These are phyloP conservation scores for Trametes pubescens DNA, from an alignment of 1,284 basidiomycete species.

Conservation along the genomic window DNA sequence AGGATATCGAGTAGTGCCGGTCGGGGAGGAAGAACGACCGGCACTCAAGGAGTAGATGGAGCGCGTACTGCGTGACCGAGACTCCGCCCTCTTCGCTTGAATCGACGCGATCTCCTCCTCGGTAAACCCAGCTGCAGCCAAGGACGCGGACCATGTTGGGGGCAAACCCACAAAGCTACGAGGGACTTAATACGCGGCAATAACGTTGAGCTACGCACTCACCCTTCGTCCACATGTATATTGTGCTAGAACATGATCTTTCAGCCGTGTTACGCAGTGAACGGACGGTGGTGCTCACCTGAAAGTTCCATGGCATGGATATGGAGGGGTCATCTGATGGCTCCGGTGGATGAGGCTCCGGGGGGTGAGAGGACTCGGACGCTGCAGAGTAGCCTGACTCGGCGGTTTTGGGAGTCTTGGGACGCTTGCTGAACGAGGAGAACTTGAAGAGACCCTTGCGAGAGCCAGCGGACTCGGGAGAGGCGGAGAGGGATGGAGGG, in stretches of 20 bases:
- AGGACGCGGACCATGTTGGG: slow-evolving; percentile 71
- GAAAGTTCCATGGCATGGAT: slow-evolving; percentile 77
- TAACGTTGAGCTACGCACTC: slow-evolving; percentile 42
- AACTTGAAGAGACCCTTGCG: slow-evolving; percentile 61
- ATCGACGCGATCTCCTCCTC: slow-evolving; percentile 74
- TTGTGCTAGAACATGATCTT: slow-evolving; percentile 61
- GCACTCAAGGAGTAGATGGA: slow-evolving; percentile 40
- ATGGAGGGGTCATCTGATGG: slow-evolving; percentile 65
- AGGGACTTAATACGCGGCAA: slow-evolving; percentile 17
- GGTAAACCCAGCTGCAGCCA: slow-evolving; percentile 66
- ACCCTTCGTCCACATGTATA: slow-evolving; percentile 82
- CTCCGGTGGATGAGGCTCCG: too few relatives aligned
- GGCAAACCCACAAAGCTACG: slow-evolving; percentile 71
- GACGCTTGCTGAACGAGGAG: slow-evolving; percentile 47
- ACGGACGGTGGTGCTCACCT: slow-evolving; percentile 53
- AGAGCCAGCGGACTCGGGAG: slow-evolving; percentile 45
- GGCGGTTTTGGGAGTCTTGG: slow-evolving; percentile 44
- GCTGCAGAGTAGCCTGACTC: slow-evolving; percentile 39
- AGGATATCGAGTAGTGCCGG: slow-evolving; percentile 24
- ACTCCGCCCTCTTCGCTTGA: slow-evolving; percentile 56
- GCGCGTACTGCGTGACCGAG: slow-evolving; percentile 42
- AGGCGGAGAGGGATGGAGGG: slow-evolving; percentile 39
- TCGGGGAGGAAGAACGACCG: slow-evolving; percentile 33
- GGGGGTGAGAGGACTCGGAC: slow-evolving; percentile 42
- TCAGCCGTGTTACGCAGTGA: slow-evolving; percentile 17